Evolutionary conservation across 129 eudicot genomes (phyloP), one percentile per base, ranked within the genome.

Genomic region (Pseudognaphalium luteoalbum): DNA sequence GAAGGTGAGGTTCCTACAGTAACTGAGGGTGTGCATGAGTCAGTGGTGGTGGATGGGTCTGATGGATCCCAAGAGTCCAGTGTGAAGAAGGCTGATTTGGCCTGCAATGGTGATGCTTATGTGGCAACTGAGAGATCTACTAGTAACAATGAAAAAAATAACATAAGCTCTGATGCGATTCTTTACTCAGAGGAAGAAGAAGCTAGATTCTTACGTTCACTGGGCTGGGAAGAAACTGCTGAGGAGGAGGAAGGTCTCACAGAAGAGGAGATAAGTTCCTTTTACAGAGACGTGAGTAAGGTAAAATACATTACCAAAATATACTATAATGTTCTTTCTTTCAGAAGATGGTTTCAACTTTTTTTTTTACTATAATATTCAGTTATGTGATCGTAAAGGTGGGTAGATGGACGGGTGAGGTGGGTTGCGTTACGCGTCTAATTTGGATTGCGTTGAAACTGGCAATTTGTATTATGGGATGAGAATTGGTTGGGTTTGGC

Each of bases 151-250:
- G 87, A 84, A 20, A 84, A 72, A 81, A 81, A 76, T 21, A 75
- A 71, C 73, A 54, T 80, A 15, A 76, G 77, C 59, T 61, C 79
- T 66, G 83, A 81, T 76, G 75, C 77, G 16, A 70, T 77, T 28
- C 67, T 83, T 73, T 74, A 73, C 34, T 67, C 97, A 0, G 96
- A 88, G 76, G 99, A 89, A 86, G 99, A 91, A 87, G 97, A 94
- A 85, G 89, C 88, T 83, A 90, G 90, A 17, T 91, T 94, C 51
- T 19, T 94, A n/a, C 97, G 92, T 17, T 82, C 89, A 50, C 52
- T 91, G 70, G 99, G 97, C 12, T 94, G 99, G 99, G 90, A 94
- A 76, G 98, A 91, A 73, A 83, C 86, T 73, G 86, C 81, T 79
- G 96, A 88, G 9, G 99, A 94, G 80, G 93, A 86, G 62, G 99